These are phyloP conservation scores for Trichophyton schoenleinii DNA, from an alignment of 2,329 filamentous ascomycete species.

Conservation along the genomic window DNA sequence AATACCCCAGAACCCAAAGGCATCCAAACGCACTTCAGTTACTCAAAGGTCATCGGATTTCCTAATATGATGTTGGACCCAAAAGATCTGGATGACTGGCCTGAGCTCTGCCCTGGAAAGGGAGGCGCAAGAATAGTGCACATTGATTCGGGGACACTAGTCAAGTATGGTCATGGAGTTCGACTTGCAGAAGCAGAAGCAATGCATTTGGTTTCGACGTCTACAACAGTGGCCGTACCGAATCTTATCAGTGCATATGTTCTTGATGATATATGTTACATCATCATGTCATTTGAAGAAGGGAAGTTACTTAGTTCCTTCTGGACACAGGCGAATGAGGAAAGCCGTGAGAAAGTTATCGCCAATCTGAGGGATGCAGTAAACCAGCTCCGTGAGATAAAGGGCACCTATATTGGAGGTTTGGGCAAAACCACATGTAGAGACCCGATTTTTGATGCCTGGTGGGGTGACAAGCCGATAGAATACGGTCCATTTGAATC, in stretches of 20 bases:
- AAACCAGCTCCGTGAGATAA: conserved; percentile 6
- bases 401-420: conserved; percentile 8
- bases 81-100: conserved; percentile 5
- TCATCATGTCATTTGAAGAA: conserved; percentile 8
- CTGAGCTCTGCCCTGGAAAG: neutral
- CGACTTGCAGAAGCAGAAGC: conserved; percentile 11
- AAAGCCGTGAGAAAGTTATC: conserved; percentile 2
- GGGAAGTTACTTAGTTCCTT: neutral
- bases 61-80: conserved; percentile 6
- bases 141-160: conserved; percentile 2
- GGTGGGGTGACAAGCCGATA: neutral
- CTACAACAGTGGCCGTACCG: conserved; percentile 5
- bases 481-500: conserved; percentile 8
- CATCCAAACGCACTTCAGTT: neutral
- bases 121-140: conserved; percentile 2
- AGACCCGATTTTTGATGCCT: conserved; percentile 6
- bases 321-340: conserved; percentile 1
- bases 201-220: conserved; percentile 5
- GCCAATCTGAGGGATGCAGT: conserved; percentile 6
- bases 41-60: conserved; percentile 3
- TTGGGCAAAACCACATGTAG: neutral
- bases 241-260: conserved; percentile 6
- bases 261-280: conserved; percentile 6
- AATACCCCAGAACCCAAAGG: neutral
- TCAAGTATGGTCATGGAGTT: conserved; percentile 8